A percentile compares a stretch with the other conserved stretches of the same genome.
Conservation (phyloP, 176 grass and related monocot species). For the Lolium rigidum region DNA sequence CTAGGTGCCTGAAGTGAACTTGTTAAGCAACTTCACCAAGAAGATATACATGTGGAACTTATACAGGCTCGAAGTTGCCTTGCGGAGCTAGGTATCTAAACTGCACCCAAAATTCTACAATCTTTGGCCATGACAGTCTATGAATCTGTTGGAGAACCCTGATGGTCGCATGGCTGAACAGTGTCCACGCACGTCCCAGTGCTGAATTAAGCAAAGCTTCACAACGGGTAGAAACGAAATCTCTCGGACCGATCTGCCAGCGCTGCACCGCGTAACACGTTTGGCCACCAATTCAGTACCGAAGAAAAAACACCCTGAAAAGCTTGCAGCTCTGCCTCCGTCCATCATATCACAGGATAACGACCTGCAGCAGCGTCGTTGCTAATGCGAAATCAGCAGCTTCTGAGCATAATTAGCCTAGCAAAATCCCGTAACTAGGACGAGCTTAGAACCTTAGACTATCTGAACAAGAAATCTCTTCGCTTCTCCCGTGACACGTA, state of each 20-base stretch:
- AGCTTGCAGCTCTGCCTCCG: neutral
- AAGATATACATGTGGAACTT: neutral
- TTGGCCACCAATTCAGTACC: slow-evolving; percentile 60
- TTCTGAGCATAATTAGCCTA: slow-evolving; percentile 38
- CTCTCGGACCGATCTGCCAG: slow-evolving; percentile 24
- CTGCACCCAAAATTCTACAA: slow-evolving; percentile 16
- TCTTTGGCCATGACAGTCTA: slow-evolving; percentile 35
- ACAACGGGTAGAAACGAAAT: slow-evolving; percentile 40
- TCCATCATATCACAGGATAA: too few species aligned
- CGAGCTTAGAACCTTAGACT: neutral
- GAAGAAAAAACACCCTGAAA: slow-evolving; percentile 40
- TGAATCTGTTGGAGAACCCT: slow-evolving; percentile 41
- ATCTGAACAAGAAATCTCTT: neutral
- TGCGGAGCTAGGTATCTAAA: neutral
- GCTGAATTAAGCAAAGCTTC: neutral
- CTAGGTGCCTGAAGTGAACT: neutral
- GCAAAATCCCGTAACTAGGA: slow-evolving; percentile 8
- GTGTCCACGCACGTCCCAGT: slow-evolving; percentile 35
- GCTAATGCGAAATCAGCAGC: neutral
- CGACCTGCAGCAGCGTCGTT: too few species aligned
- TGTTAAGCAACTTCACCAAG: slow-evolving; percentile 17
- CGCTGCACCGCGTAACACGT: slow-evolving; percentile 42
- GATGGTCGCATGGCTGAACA: slow-evolving; percentile 7
- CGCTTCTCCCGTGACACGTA: slow-evolving; percentile 24
- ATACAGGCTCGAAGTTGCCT: neutral